Base-by-base conservation (phyloP, 2,329 filamentous ascomycete species). In the Fusarium ramigenum region DNA sequence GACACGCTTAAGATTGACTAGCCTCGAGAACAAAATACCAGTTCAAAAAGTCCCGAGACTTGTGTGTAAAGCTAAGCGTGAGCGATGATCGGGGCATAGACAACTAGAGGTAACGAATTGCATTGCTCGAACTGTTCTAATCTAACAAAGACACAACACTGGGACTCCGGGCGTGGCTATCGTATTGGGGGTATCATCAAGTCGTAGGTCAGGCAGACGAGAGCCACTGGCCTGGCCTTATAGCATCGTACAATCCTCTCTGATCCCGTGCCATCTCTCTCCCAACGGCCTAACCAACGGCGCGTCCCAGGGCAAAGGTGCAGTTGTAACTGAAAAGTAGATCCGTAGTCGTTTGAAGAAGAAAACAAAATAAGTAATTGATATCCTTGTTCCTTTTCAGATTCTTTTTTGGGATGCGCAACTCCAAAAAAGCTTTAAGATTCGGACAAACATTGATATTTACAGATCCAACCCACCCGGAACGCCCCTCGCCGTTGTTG, bases 401-500 rank as follows among this genome's bases (percentile, higher is more conserved):
- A 72, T 73, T 66, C 75, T 73, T 76, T 69, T 58, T 70, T 70
- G 66, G 73, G 72, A 72, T 75, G 72, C 78, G 63, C 66, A 59
- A 75, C 75, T 67, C 76, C 78, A 78, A 78, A 77, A 76, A 74
- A 75, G 66, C 66, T 62, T 54, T 61, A 66, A 67, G 63, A 72
- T 74, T 75, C 73, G 64, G 72, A 74, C 59, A 78, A 76, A 71
- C 74, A 70, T 74, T 75, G 70, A 77, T 78, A 79, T 78, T 73
- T 79, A 81, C 77, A 80, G 74, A 79, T 76, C 76, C 78, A 80
- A 76, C 78, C 80, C 76, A 78, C 73, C 80, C 80, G 73, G 73
- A 82, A 82, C 80, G 80, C 80, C 80, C 73, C 78, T 80, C 79
- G 80, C 80, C 80, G 71, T 79, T 78, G 73, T 79, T 78, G 74